phyloP scores from a whole-genome alignment of 805 yeast species.

The Wickerhamomyces chambardii region DNA sequence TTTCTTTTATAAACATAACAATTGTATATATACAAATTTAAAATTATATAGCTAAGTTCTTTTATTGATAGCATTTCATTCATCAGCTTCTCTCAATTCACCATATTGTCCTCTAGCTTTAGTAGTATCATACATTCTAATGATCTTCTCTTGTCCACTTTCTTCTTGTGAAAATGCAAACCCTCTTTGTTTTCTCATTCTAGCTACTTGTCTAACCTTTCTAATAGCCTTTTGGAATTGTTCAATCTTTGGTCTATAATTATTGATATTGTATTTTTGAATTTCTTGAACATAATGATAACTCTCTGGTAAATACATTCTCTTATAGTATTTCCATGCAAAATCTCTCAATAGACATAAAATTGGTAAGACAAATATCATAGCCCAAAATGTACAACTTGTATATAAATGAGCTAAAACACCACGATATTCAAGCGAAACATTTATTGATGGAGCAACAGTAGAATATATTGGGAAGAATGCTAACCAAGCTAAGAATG shows the following conservation, averaged over 20 bases:
- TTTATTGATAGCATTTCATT: slow-evolving; percentile 1
- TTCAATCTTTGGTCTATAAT: slow-evolving; percentile 91
- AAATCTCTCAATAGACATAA: slow-evolving; percentile 82
- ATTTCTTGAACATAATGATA: slow-evolving; percentile 96
- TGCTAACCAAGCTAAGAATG: slow-evolving; percentile 72
- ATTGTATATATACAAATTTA: too few species aligned
- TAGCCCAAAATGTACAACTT: slow-evolving; percentile 76
- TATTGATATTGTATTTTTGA: slow-evolving; percentile 90
- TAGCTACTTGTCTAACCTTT: slow-evolving; percentile 94
- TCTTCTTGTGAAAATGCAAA: slow-evolving; percentile 97
- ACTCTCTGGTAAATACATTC: slow-evolving; percentile 85
- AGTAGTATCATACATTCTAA: slow-evolving; percentile 93
- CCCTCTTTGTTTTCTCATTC: slow-evolving; percentile 98
- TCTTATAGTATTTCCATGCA: slow-evolving; percentile 88
- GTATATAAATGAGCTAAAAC: slow-evolving; percentile 70
- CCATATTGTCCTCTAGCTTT: slow-evolving; percentile 73
- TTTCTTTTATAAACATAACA: too few species aligned
- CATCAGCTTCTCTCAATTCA: slow-evolving; percentile 36
- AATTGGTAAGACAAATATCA: slow-evolving; percentile 62
- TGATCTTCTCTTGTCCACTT: slow-evolving; percentile 86
- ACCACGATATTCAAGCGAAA: slow-evolving; percentile 81
- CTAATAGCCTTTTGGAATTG: slow-evolving; percentile 96
- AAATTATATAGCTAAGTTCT: too few species aligned
- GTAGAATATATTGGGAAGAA: slow-evolving; percentile 84
- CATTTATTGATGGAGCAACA: slow-evolving; percentile 74